Evolutionary conservation across 2,329 filamentous ascomycete genomes (phyloP), one percentile per base, ranked within the genome.

Genomic region (Aspergillus flavus): DNA sequence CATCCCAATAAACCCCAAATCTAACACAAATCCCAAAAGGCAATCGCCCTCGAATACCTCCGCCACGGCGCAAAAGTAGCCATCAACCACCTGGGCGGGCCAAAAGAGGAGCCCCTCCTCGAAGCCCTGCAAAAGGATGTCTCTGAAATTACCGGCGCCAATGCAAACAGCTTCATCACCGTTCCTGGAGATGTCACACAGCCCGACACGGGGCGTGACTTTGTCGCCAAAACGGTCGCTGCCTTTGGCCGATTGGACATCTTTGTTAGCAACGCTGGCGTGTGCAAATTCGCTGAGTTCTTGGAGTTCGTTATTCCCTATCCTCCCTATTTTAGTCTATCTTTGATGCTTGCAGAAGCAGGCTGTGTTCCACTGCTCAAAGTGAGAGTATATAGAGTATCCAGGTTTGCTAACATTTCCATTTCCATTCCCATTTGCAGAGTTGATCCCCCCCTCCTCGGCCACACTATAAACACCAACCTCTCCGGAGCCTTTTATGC

Each of bases 281-380:
- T 97, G 63, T 97, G 93, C 82, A 86, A 91, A 67, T 97, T 97
- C 78, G 89, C 90, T 63, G 91, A 96, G 68, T 96, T 97, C 73
- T 80, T 97, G 28, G 87, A 90, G 85, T 89, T 71, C 68, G 81
- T 74, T 3, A 39, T 16, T 41, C 19, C 10, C n/a, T n/a, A 36
- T 30, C 28, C 11, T 21, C 30, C 19, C 11, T 4, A 23, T n/a
- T n/a, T 3, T 11, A 12, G 7, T 10, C 34, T 12, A 6, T 23
- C 43, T 14, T 21, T 23, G 21, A 23, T 23, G 11, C 4, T 23
- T 9, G 1, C 3, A 2, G n/a, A 46, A 21, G n/a, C n/a, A 23
- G 43, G 3, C 11, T 11, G n/a, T 11, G 10, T 3, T 11, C 23
- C 4, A 3, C 43, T 12, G 43, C n/a, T 46, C 1, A 2, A 9